Evolutionary conservation across 768 basidiomycete genomes (phyloP).

Genomic region (Lentinula guzmanii): DNA sequence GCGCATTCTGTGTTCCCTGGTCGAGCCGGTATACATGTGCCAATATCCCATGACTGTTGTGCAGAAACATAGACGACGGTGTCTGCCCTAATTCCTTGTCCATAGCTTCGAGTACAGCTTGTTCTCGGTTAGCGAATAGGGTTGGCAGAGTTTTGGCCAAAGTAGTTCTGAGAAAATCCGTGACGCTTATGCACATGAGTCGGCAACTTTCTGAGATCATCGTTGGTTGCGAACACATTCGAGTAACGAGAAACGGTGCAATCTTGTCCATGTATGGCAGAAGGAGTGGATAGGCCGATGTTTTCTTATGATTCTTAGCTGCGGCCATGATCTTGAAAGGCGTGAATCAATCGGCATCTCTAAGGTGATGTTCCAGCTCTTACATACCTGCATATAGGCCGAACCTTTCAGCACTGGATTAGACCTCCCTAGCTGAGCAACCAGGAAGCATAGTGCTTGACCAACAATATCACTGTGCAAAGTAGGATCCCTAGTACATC

Average conservation of each 20-base stretch:
- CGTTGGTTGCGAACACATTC: slow-evolving; percentile 51
- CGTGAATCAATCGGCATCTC: slow-evolving; percentile 9
- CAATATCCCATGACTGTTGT: slow-evolving; percentile 55
- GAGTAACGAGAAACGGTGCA: slow-evolving; percentile 56
- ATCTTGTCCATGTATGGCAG: slow-evolving; percentile 66
- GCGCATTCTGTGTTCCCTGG: slow-evolving; percentile 47
- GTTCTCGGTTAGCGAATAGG: slow-evolving; percentile 59
- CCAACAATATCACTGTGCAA: slow-evolving; percentile 48
- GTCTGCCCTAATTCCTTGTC: slow-evolving; percentile 41
- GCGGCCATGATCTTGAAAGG: slow-evolving; percentile 48
- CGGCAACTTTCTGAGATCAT: slow-evolving; percentile 61
- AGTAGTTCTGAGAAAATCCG: slow-evolving; percentile 60
- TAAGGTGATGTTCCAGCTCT: background rate
- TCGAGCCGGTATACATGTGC: slow-evolving; percentile 61
- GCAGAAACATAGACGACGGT: slow-evolving; percentile 45
- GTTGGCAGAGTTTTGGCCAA: slow-evolving; percentile 61
- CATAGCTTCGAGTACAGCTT: slow-evolving; percentile 55
- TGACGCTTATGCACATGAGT: slow-evolving; percentile 52
- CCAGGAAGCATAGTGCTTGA: slow-evolving; percentile 53
- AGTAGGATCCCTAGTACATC: slow-evolving; percentile 25
- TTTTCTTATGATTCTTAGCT: slow-evolving; percentile 52
- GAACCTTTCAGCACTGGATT: slow-evolving; percentile 68
- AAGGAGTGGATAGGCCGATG: slow-evolving; percentile 55
- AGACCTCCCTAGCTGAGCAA: slow-evolving; percentile 58
- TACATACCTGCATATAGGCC: slow-evolving; percentile 60